These are phyloP conservation scores for Canavalia ensiformis DNA, from an alignment of 306 rosid species.

Conservation along the genomic window DNA sequence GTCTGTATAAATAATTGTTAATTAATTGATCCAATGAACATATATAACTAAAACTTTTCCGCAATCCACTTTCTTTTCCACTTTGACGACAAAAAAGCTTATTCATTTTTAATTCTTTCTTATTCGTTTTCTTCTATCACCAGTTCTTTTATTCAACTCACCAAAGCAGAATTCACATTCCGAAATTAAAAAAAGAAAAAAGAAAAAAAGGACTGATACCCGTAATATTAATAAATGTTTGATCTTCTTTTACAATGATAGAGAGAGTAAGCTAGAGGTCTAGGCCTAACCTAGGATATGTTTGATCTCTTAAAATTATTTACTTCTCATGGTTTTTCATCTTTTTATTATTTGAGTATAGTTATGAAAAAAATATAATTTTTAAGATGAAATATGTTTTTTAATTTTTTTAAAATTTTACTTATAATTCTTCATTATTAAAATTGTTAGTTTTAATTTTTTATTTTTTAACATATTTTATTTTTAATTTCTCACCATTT, in stretches of 20 bases:
- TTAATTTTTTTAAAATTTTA: too few species aligned
- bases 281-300: background rate
- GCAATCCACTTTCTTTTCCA: background rate
- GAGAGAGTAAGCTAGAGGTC: background rate
- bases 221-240: too few species aligned
- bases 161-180: background rate
- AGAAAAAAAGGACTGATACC: background rate
- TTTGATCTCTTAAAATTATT: too few species aligned
- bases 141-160: background rate
- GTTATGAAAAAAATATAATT: too few species aligned
- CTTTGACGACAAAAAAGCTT: background rate
- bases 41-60: constrained; percentile 23
- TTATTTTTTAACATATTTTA: too few species aligned
- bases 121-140: background rate
- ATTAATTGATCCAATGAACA: constrained; percentile 6
- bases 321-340: too few species aligned
- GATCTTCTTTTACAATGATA: background rate
- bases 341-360: too few species aligned
- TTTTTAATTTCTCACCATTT: too few species aligned
- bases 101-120: background rate
- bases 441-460: too few species aligned
- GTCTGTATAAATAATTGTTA: background rate
- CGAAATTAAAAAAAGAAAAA: background rate
- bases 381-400: too few species aligned
- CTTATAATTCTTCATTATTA: too few species aligned